Base-by-base conservation (phyloP, 192 early-diverging fungal genomes). In the Phycomyces blakesleeanus region DNA sequence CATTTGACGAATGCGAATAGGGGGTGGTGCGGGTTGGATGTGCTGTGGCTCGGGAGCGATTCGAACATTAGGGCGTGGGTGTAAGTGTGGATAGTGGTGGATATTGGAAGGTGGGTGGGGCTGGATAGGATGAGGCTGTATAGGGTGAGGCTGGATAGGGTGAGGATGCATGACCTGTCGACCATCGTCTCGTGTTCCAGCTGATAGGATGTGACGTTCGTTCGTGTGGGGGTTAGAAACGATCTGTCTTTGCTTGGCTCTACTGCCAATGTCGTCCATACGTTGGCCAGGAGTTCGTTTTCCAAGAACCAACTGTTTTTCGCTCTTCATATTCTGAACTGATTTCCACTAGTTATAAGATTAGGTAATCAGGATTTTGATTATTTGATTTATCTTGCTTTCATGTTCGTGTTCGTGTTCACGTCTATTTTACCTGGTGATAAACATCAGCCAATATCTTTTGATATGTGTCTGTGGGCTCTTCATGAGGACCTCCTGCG, bases 391-490 rank as follows among this genome's bases (percentile, higher is more conserved):
- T n/a, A n/a, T n/a, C n/a, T n/a, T n/a, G n/a, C n/a, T n/a, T n/a
- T n/a, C n/a, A n/a, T n/a, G n/a, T n/a, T n/a, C n/a, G n/a, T n/a
- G n/a, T n/a, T n/a, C n/a, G n/a, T n/a, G n/a, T n/a, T n/a, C n/a
- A n/a, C n/a, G n/a, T n/a, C n/a, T n/a, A 18, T n/a, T n/a, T 47
- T 47, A 47, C 44, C 44, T 47, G 44, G 18, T 47, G 44, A 47
- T 47, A 47, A 18, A 47, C 44, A 47, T 47, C 44, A n/a, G 44
- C 44, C 12, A 47, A 18, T 47, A 47, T 14, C 44, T 47, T 47
- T 18, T 47, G 44, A 11, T 47, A 47, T 2, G 15, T 7, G 11
- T 47, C 44, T 3, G 44, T 3, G 11, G 44, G 44, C 44, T 47
- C 44, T 18, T 47, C 44, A 47, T 47, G 44, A 2, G 18, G 15